A percentile compares a stretch with the other conserved stretches of the same genome.
Conservation (phyloP, 768 basidiomycete species). For the Trametes cinnabarina region DNA sequence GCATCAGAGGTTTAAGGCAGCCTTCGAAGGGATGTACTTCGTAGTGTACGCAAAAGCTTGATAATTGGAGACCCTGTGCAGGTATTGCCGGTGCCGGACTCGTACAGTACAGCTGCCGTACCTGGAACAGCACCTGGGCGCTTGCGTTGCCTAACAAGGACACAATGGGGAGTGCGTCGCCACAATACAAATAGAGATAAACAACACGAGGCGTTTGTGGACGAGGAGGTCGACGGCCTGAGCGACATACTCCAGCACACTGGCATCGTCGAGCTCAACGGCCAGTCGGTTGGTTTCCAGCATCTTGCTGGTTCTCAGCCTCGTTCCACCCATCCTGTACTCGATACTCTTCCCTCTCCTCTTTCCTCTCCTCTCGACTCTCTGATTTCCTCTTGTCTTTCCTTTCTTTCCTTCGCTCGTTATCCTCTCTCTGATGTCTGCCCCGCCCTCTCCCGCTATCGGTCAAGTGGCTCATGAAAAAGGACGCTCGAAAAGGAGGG, state of each 20-base stretch:
- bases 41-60: no score
- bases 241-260: conserved; percentile 18
- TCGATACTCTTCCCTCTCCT: neutral
- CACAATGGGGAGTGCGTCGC: conserved; percentile 12
- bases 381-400: conserved; percentile 30
- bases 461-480: conserved; percentile 41
- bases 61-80: no score
- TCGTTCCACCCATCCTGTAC: conserved; percentile 2
- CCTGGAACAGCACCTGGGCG: neutral
- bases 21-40: no score
- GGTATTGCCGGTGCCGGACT: no score
- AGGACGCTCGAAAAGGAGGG: conserved; percentile 43
- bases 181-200: conserved; percentile 21
- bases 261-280: conserved; percentile 27
- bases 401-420: conserved; percentile 37
- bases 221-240: conserved; percentile 7
- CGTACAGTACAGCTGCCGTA: neutral
- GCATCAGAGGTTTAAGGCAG: no score
- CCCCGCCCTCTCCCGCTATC: conserved; percentile 36
- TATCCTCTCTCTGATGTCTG: conserved; percentile 42
- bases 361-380: conserved; percentile 6
- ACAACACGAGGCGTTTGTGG: conserved; percentile 24
- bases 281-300: conserved; percentile 24
- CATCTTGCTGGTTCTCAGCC: conserved; percentile 14
- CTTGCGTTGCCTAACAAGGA: neutral